These are phyloP conservation scores for Purpureocillium lavendulum DNA, from an alignment of 2,329 filamentous ascomycete genomes.

Conservation along the genomic window DNA sequence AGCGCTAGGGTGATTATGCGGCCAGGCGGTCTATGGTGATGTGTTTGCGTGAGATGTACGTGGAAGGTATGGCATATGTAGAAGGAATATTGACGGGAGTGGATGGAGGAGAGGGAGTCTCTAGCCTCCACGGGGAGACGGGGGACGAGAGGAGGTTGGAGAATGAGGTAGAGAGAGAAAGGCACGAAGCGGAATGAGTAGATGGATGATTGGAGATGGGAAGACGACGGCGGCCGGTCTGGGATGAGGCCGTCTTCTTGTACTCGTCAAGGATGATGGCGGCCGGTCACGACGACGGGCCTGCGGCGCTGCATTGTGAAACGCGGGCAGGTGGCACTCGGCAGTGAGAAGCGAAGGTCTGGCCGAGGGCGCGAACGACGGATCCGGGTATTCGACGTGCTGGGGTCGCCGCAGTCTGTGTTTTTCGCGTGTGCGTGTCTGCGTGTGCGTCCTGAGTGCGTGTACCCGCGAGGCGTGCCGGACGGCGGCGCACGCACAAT, in stretches of 20 bases:
- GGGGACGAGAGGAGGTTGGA: slow-evolving; percentile 4
- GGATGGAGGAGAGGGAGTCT: no score
- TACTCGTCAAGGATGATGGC: slow-evolving; percentile 8
- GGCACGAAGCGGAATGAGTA: slow-evolving; percentile 6
- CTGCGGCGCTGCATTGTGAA: not conserved
- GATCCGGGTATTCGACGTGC: no score
- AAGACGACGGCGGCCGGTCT: slow-evolving; percentile 11
- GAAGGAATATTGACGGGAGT: no score
- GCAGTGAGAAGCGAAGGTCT: not conserved
- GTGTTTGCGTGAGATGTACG: no score
- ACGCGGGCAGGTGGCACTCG: not conserved
- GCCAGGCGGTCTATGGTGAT: not conserved
- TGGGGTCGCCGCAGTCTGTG: no score
- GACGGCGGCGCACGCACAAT: not conserved
- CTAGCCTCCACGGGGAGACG: slow-evolving; percentile 4
- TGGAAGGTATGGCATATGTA: no score
- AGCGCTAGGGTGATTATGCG: not conserved
- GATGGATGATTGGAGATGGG: slow-evolving; percentile 13
- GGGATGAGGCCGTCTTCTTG: slow-evolving; percentile 20
- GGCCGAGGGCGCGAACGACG: no score
- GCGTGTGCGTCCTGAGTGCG: not conserved
- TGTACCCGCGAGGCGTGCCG: not conserved
- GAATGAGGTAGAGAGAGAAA: slow-evolving; percentile 3
- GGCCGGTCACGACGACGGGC: not conserved
- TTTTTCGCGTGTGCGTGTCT: no score